Evolutionary conservation across 1,284 basidiomycete species (phyloP).

Genomic region (Austropuccinia psidii): DNA sequence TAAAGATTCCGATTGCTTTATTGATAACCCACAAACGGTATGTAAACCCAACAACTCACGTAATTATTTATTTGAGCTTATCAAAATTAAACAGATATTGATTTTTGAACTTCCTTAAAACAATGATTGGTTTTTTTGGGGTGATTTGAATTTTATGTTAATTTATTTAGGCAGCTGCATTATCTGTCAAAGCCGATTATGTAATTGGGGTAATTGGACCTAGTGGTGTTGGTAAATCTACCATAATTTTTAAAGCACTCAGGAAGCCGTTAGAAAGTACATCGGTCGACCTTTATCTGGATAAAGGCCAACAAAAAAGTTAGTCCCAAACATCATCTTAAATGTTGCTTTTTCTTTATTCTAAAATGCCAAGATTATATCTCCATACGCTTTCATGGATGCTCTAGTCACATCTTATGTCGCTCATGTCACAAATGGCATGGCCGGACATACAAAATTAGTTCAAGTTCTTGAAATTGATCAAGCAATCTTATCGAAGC

Average conservation of each 20-base stretch:
- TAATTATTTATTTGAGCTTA: too few species aligned
- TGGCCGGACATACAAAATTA: constrained; percentile 34
- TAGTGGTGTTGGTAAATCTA: constrained; percentile 44
- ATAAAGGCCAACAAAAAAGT: constrained; percentile 8
- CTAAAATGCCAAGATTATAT: not conserved
- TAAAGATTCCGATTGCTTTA: too few species aligned
- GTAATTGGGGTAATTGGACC: constrained; percentile 43
- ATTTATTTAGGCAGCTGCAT: not conserved
- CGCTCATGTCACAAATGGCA: constrained; percentile 38
- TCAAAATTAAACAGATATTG: too few species aligned
- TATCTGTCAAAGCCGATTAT: constrained; percentile 23
- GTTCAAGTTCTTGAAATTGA: constrained; percentile 45
- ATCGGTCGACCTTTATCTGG: constrained; percentile 4
- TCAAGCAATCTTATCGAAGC: constrained; percentile 38
- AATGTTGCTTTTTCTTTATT: not conserved
- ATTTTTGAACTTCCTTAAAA: too few species aligned
- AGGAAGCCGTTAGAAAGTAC: not conserved
- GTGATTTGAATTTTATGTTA: too few species aligned
- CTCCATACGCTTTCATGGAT: not conserved
- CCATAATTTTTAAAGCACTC: constrained; percentile 42
- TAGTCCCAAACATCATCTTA: not conserved
- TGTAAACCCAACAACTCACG: too few species aligned
- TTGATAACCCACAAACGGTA: too few species aligned
- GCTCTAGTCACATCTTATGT: constrained; percentile 38
- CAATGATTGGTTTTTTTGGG: too few species aligned